phyloP scores from a whole-genome alignment of 2,329 filamentous ascomycete genomes.

The Pyrenochaeta sp. region DNA sequence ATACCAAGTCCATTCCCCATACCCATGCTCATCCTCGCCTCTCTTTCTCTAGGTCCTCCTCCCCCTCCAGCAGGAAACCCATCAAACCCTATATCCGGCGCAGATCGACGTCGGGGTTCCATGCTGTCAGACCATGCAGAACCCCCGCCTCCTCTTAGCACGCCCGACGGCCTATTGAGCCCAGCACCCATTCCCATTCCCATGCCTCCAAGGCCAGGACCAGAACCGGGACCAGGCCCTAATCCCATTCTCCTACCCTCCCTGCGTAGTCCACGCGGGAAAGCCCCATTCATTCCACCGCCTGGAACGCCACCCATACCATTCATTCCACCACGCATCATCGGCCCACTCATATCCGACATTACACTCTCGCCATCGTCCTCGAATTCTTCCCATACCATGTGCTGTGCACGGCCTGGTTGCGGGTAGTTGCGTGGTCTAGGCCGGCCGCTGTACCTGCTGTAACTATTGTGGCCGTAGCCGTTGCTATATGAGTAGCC shows the following conservation, averaged over 20 bases:
- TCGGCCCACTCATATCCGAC: no score
- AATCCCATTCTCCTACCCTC: background rate
- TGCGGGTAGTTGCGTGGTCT: no score
- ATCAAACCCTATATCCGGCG: slow-evolving; percentile 5
- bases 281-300: no score
- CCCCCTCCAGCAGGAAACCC: slow-evolving; percentile 2
- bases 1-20: slow-evolving; percentile 5
- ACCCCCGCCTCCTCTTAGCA: background rate
- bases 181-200: background rate
- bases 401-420: no score
- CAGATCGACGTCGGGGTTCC: slow-evolving; percentile 6
- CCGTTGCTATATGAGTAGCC: no score
- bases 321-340: no score
- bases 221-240: background rate
- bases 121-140: background rate
- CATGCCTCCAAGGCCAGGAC: background rate
- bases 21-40: background rate
- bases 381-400: no score
- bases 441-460: no score
- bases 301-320: no score
- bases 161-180: no score
- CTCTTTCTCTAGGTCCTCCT: background rate
- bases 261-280: slow-evolving; percentile 1
- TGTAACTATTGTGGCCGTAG: no score
- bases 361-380: no score